phyloP scores from a whole-genome alignment of 768 basidiomycete species.

The Glaciozyma martinii region DNA sequence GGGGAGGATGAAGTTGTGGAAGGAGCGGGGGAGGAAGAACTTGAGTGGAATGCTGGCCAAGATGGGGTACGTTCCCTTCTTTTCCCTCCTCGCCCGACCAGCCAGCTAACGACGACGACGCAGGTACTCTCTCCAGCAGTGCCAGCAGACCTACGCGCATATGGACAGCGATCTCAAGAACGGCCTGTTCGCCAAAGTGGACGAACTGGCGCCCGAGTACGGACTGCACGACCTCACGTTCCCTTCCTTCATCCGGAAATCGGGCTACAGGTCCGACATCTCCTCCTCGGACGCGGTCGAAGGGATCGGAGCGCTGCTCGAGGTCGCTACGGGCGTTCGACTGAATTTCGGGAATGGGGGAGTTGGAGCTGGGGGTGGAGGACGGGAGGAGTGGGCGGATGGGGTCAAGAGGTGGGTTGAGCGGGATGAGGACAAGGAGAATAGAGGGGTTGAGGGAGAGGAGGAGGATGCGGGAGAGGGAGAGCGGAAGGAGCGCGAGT shows the following conservation, averaged over 20 bases:
- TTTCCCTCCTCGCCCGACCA: constrained; percentile 1
- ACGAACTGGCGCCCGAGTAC: constrained; percentile 85
- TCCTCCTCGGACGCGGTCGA: constrained; percentile 92
- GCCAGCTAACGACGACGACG: background rate
- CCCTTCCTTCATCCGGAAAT: constrained; percentile 84
- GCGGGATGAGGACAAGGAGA: constrained; percentile 41
- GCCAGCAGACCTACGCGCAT: constrained; percentile 83
- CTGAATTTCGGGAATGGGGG: constrained; percentile 54
- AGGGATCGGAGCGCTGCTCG: constrained; percentile 72
- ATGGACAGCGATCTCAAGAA: constrained; percentile 95
- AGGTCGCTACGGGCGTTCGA: constrained; percentile 80
- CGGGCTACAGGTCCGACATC: constrained; percentile 78
- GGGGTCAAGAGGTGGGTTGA: constrained; percentile 69
- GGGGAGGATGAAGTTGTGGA: constrained; percentile 91
- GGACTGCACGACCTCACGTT: constrained; percentile 88
- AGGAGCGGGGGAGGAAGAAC: constrained; percentile 79
- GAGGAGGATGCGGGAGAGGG: constrained; percentile 33
- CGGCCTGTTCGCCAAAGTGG: constrained; percentile 66
- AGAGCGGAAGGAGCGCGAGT: constrained; percentile 50
- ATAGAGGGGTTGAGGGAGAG: constrained; percentile 39
- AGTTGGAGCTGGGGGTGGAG: constrained; percentile 16
- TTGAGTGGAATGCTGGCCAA: constrained; percentile 88
- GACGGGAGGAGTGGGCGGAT: constrained; percentile 40
- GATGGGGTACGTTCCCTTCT: constrained; percentile 65
- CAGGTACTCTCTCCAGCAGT: constrained; percentile 88